Percentiles rank a stretch among this genome's conserved stretches.
Evolutionary conservation across 2,329 filamentous ascomycete genomes (phyloP).

Genomic region (Rutstroemia sydowiana): DNA sequence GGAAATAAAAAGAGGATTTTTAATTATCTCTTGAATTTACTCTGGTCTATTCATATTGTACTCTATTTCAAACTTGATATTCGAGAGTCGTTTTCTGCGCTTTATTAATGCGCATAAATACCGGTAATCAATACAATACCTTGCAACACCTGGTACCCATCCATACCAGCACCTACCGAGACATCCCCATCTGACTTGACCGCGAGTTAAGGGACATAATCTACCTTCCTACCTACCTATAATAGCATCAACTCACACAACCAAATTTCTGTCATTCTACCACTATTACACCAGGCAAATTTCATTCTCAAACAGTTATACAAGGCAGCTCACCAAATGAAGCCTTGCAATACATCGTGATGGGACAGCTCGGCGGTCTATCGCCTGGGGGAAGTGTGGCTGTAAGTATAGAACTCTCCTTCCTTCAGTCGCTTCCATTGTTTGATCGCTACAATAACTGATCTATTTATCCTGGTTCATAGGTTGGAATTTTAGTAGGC

Average conservation of each 20-base stretch:
- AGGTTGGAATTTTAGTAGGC: conserved; percentile 91
- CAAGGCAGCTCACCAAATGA: conserved; percentile 25
- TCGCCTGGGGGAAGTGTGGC: conserved; percentile 72
- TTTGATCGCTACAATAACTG: too few relatives aligned
- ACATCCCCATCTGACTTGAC: conserved; percentile 11
- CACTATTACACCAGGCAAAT: conserved; percentile 5
- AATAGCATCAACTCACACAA: conserved; percentile 1
- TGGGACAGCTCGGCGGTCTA: conserved; percentile 68
- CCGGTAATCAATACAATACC: too few relatives aligned
- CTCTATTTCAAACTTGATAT: background rate
- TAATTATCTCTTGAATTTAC: background rate
- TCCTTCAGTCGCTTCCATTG: too few relatives aligned
- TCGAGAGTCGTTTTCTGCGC: background rate
- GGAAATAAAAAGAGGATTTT: too few relatives aligned
- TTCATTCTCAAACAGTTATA: conserved; percentile 9
- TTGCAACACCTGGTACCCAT: background rate
- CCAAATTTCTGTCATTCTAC: background rate
- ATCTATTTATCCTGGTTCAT: conserved; percentile 13
- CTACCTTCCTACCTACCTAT: too few relatives aligned
- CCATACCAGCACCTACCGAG: background rate
- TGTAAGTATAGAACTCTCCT: conserved; percentile 39
- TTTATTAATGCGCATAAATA: background rate
- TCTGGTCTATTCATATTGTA: too few relatives aligned
- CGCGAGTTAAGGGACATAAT: conserved; percentile 4
- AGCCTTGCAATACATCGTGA: conserved; percentile 34